These are phyloP conservation scores for Fomes fomentarius DNA, from an alignment of 1,284 basidiomycete genomes.

Conservation along the genomic window DNA sequence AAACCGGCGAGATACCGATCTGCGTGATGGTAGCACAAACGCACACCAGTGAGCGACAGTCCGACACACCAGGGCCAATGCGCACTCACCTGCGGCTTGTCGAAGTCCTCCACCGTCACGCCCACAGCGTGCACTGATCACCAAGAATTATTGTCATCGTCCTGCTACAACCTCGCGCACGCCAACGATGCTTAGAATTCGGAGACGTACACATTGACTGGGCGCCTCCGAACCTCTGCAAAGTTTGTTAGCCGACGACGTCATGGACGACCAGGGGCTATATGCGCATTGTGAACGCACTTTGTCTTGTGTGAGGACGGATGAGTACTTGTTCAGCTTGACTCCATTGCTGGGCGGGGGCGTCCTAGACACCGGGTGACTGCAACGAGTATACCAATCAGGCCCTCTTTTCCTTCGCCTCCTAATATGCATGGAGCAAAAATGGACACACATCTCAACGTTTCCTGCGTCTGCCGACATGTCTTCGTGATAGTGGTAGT, in stretches of 20 bases:
- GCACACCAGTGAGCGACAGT: constrained; percentile 1
- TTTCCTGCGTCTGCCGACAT: constrained; percentile 22
- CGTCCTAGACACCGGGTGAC: constrained; percentile 45
- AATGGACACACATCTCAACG: constrained; percentile 21
- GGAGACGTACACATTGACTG: constrained; percentile 78
- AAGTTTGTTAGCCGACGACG: constrained; percentile 2
- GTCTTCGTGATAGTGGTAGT: neutral
- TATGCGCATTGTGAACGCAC: constrained; percentile 34
- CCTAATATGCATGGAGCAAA: no score
- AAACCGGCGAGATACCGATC: constrained; percentile 84
- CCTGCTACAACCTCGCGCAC: neutral
- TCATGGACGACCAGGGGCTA: neutral
- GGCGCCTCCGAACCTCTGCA: constrained; percentile 70
- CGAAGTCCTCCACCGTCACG: constrained; percentile 77
- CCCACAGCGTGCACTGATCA: constrained; percentile 76
- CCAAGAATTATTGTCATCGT: constrained; percentile 5
- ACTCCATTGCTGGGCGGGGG: constrained; percentile 41
- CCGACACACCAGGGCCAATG: neutral
- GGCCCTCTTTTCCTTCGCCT: no score
- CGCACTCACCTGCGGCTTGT: constrained; percentile 71
- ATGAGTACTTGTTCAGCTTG: constrained; percentile 73
- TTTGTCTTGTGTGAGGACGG: constrained; percentile 72
- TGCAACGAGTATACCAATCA: no score
- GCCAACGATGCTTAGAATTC: neutral
- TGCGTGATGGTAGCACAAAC: constrained; percentile 31